Evolutionary conservation across 2,329 filamentous ascomycete species (phyloP).

Genomic region (Aspergillus sp.): DNA sequence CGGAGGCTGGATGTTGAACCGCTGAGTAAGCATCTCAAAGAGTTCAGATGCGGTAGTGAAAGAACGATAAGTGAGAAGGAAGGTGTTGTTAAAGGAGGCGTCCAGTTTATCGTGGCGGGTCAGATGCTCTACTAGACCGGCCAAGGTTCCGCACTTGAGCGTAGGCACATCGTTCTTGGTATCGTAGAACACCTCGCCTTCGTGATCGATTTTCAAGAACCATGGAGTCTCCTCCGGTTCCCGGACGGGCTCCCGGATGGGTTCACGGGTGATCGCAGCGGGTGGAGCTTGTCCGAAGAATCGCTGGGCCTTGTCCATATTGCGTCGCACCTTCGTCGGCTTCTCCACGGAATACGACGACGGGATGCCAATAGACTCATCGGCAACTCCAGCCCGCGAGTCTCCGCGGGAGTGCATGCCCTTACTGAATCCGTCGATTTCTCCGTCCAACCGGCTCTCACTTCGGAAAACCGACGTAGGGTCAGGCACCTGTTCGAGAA

Average conservation of each 20-base stretch:
- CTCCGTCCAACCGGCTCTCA: constrained; percentile 30
- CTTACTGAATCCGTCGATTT: constrained; percentile 22
- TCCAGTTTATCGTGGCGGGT: constrained; percentile 95
- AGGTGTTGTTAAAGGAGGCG: constrained; percentile 94
- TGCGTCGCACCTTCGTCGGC: constrained; percentile 39
- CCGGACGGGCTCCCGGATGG: constrained; percentile 41
- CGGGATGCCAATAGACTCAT: constrained; percentile 44
- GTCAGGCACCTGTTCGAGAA: constrained; percentile 73
- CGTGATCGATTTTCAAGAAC: constrained; percentile 81
- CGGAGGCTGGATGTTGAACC: constrained; percentile 90
- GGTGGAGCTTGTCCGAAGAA: constrained; percentile 49
- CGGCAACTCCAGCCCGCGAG: constrained; percentile 35
- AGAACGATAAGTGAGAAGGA: constrained; percentile 92
- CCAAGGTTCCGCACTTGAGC: constrained; percentile 83
- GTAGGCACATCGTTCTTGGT: constrained; percentile 70
- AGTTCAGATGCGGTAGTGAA: constrained; percentile 89
- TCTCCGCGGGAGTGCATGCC: constrained; percentile 27
- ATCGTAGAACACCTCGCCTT: constrained; percentile 87
- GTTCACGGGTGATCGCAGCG: constrained; percentile 36
- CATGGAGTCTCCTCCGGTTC: constrained; percentile 75
- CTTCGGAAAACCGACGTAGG: constrained; percentile 50
- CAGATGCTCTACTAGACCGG: constrained; percentile 88
- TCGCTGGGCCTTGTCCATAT: constrained; percentile 46
- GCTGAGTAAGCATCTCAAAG: constrained; percentile 86
- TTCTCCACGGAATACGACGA: constrained; percentile 40